Conservation (phyloP, 2,329 filamentous ascomycete species). For the Coleophoma eucalyptorum region DNA sequence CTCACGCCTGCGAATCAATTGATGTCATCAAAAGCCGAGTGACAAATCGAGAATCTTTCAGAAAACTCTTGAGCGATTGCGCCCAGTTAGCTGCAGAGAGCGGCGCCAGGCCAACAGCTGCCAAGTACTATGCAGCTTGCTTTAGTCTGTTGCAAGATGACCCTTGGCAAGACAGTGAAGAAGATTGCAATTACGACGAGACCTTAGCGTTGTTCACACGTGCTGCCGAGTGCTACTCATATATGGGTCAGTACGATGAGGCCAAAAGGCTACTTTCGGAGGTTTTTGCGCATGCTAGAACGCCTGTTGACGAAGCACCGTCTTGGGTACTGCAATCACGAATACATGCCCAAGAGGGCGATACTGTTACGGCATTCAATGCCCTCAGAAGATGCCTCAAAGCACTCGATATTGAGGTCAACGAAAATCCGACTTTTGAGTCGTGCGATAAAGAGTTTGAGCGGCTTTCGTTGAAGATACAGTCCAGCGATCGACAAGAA, state of each 20-base stretch:
- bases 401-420: conserved; percentile 64
- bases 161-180: conserved; percentile 66
- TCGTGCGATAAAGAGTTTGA: conserved; percentile 75
- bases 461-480: conserved; percentile 54
- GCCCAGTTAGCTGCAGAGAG: conserved; percentile 77
- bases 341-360: conserved; percentile 70
- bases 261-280: conserved; percentile 66
- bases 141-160: conserved; percentile 74
- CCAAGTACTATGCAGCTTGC: conserved; percentile 77
- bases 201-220: conserved; percentile 76
- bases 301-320: conserved; percentile 74
- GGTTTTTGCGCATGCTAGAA: conserved; percentile 67
- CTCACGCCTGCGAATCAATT: conserved; percentile 76
- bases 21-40: conserved; percentile 69
- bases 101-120: conserved; percentile 75
- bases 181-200: conserved; percentile 82
- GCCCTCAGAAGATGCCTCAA: conserved; percentile 68
- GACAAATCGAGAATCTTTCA: conserved; percentile 57
- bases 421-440: conserved; percentile 65
- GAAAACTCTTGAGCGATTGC: conserved; percentile 69
- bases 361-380: conserved; percentile 64
- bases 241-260: conserved; percentile 66
- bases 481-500: conserved; percentile 47
- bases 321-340: conserved; percentile 81
- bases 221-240: conserved; percentile 78